phyloP scores from a whole-genome alignment of 2,329 filamentous ascomycete genomes.

The Claviceps lovelessii region DNA sequence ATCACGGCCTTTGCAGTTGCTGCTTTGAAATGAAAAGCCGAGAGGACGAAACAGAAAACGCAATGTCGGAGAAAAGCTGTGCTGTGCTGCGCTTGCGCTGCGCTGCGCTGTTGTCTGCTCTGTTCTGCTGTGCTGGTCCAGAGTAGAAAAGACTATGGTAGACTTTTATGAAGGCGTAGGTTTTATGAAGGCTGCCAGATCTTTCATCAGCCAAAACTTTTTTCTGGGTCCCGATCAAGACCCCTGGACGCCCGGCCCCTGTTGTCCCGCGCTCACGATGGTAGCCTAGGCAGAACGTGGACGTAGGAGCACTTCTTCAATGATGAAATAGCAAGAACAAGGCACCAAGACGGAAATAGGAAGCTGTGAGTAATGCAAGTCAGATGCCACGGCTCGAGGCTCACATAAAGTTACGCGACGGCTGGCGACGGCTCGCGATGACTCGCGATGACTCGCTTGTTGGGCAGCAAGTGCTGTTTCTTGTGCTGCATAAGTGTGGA shows the following conservation, averaged over 20 bases:
- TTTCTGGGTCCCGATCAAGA: constrained; percentile 14
- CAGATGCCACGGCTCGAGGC: not conserved
- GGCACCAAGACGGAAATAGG: not conserved
- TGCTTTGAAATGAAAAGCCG: not conserved
- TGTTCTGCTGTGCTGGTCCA: not conserved
- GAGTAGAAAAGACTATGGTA: not conserved
- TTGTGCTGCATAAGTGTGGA: constrained; percentile 3
- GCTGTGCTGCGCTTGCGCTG: not conserved
- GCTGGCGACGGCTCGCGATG: not conserved
- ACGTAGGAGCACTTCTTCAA: not conserved
- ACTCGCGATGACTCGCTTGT: not conserved
- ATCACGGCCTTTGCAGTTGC: not conserved
- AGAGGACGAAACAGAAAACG: not conserved
- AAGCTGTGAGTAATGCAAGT: too few relatives aligned
- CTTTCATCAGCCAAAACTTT: constrained; percentile 10
- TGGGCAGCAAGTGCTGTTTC: constrained; percentile 2
- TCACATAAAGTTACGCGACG: not conserved
- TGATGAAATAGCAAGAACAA: not conserved
- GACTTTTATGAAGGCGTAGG: not conserved
- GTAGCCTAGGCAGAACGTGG: not conserved
- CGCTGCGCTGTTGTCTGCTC: too few relatives aligned
- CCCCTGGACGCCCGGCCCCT: constrained; percentile 4
- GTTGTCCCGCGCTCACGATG: not conserved
- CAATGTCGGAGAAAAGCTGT: not conserved
- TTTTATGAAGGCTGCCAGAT: not conserved